Percentiles rank a stretch among this genome's conserved stretches.
Conservation (phyloP, 768 basidiomycete genomes). For the Lactarius vividus region DNA sequence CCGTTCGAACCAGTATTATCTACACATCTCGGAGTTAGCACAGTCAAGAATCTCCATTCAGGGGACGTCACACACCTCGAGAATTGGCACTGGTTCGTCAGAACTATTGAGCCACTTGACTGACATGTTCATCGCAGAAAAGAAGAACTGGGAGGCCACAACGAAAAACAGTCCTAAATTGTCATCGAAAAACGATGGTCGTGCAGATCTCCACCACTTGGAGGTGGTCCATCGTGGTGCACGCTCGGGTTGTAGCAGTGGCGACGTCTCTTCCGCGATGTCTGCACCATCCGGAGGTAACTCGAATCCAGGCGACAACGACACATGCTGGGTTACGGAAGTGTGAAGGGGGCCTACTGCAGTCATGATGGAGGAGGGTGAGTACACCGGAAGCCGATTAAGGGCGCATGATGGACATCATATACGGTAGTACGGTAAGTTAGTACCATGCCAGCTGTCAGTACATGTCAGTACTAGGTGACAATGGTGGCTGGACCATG, state of each 20-base stretch:
- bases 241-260: neutral
- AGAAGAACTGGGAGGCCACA: neutral
- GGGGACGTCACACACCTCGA: neutral
- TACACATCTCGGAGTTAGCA: constrained; percentile 29
- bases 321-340: neutral
- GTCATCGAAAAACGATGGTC: neutral
- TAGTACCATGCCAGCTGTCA: neutral
- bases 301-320: neutral
- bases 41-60: neutral
- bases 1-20: constrained; percentile 61
- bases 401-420: neutral
- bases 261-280: neutral
- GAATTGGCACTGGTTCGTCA: neutral
- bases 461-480: no score
- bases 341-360: neutral
- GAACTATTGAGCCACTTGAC: neutral
- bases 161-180: neutral
- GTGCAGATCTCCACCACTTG: neutral
- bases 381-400: neutral
- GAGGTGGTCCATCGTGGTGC: neutral
- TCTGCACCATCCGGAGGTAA: neutral
- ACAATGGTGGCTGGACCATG: neutral
- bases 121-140: neutral
- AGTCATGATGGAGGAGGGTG: neutral
- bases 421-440: no score